Conservation (phyloP, 768 basidiomycete species). For the Kwoniella shandongensis region DNA sequence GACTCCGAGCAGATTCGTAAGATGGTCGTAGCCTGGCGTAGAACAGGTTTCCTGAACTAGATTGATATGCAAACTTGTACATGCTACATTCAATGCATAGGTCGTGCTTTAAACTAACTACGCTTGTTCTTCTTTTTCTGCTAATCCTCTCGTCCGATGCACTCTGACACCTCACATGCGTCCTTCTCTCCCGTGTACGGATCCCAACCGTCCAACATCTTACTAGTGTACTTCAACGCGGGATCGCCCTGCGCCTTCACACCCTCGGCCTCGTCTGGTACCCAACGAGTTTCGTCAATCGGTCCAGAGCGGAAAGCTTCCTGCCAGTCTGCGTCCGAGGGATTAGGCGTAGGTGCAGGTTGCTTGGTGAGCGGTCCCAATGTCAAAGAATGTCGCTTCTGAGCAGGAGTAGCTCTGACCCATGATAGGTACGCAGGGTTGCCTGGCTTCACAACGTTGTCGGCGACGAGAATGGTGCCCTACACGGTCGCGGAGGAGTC, state of each 20-base stretch:
- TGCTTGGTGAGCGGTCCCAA: constrained; percentile 25
- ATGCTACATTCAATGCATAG: background rate
- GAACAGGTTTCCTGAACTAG: constrained; percentile 51
- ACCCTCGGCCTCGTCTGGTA: constrained; percentile 44
- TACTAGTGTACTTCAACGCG: constrained; percentile 39
- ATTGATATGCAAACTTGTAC: background rate
- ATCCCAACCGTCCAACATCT: constrained; percentile 50
- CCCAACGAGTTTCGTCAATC: constrained; percentile 47
- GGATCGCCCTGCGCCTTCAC: constrained; percentile 42
- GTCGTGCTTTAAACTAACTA: background rate
- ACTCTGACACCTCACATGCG: constrained; percentile 49
- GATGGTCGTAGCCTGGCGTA: constrained; percentile 57
- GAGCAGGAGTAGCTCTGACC: constrained; percentile 43
- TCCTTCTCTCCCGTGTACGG: constrained; percentile 51
- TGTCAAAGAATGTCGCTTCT: constrained; percentile 33
- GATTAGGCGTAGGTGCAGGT: constrained; percentile 39
- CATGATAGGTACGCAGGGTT: constrained; percentile 52
- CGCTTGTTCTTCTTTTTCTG: background rate
- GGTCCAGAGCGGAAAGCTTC: constrained; percentile 45
- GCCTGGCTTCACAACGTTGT: constrained; percentile 53
- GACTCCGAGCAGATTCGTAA: constrained; percentile 51
- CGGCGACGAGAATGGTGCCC: constrained; percentile 51
- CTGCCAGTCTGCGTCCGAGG: constrained; percentile 38
- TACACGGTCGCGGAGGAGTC: constrained; percentile 4
- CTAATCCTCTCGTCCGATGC: constrained; percentile 34